Evolutionary conservation across 129 eudicot genomes (phyloP).

Genomic region (Chrysanthemum seticuspe): DNA sequence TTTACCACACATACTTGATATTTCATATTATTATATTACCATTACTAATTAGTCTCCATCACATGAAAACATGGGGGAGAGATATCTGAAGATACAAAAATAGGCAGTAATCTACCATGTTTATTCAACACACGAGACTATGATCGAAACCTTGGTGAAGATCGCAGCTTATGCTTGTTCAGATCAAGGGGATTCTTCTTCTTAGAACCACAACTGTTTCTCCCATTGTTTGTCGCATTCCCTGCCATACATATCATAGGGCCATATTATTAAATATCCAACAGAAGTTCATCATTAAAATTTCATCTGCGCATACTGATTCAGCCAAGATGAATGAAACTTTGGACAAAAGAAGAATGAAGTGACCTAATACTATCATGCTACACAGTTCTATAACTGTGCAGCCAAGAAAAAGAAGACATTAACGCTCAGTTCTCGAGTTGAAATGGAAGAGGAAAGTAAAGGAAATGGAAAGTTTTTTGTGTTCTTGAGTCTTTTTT

Average conservation of each 20-base stretch:
- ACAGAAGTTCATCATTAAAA: not conserved
- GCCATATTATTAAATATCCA: not conserved
- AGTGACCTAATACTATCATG: not conserved
- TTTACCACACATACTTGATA: no score
- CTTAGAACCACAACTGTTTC: constrained; percentile 23
- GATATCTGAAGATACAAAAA: not conserved
- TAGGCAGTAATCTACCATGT: not conserved
- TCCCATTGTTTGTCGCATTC: constrained; percentile 22
- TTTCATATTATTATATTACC: no score
- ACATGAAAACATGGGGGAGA: no score
- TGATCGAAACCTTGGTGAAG: constrained; percentile 45
- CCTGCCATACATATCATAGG: constrained; percentile 31
- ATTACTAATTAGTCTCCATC: no score
- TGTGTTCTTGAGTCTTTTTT: no score
- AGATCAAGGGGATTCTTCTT: constrained; percentile 30
- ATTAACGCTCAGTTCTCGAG: no score
- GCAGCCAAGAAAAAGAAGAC: not conserved
- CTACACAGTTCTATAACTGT: not conserved
- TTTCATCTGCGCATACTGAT: constrained; percentile 7
- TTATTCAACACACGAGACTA: constrained; percentile 17
- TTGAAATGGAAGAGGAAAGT: no score
- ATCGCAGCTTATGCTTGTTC: constrained; percentile 33
- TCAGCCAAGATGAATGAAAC: not conserved
- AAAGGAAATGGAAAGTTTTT: no score
- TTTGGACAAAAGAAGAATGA: not conserved